Evolutionary conservation across 495 filamentous ascomycete species (phyloP).

Genomic region (Daldinia loculata): DNA sequence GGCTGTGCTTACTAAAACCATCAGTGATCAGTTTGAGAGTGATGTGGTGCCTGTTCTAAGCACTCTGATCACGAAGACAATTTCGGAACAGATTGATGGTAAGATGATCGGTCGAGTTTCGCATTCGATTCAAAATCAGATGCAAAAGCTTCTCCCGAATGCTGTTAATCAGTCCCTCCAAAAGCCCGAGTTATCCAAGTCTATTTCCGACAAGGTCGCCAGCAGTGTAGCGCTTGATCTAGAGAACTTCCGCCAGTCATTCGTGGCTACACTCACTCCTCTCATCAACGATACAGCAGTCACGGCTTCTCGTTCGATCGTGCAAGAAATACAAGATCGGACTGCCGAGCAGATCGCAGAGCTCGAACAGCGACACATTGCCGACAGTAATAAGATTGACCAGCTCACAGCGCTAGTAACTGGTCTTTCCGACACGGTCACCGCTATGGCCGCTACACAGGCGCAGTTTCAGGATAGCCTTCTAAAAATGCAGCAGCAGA

Average conservation of each 20-base stretch:
- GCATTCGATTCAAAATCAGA: conserved; percentile 66
- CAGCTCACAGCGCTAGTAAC: conserved; percentile 78
- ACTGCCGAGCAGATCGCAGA: conserved; percentile 68
- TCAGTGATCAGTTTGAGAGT: conserved; percentile 70
- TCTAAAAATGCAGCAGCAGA: conserved; percentile 63
- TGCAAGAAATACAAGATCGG: conserved; percentile 69
- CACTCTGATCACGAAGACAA: conserved; percentile 53
- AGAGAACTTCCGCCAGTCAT: conserved; percentile 70
- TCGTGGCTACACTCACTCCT: conserved; percentile 71
- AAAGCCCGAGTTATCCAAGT: conserved; percentile 71
- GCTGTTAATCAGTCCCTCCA: conserved; percentile 66
- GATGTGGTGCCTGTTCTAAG: conserved; percentile 67
- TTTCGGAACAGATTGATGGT: conserved; percentile 55
- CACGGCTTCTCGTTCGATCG: conserved; percentile 67
- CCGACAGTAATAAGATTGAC: conserved; percentile 82
- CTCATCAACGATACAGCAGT: conserved; percentile 64
- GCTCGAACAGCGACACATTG: conserved; percentile 72
- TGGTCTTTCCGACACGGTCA: conserved; percentile 74
- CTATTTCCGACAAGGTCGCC: conserved; percentile 74
- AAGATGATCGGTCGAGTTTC: conserved; percentile 60
- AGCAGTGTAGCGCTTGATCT: conserved; percentile 71
- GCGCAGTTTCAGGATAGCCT: conserved; percentile 68
- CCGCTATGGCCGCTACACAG: conserved; percentile 73
- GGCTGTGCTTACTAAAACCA: conserved; percentile 74
- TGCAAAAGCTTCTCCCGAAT: conserved; percentile 60